phyloP scores from a whole-genome alignment of 2,329 filamentous ascomycete genomes.

The Xylariomycetidae sp. region DNA sequence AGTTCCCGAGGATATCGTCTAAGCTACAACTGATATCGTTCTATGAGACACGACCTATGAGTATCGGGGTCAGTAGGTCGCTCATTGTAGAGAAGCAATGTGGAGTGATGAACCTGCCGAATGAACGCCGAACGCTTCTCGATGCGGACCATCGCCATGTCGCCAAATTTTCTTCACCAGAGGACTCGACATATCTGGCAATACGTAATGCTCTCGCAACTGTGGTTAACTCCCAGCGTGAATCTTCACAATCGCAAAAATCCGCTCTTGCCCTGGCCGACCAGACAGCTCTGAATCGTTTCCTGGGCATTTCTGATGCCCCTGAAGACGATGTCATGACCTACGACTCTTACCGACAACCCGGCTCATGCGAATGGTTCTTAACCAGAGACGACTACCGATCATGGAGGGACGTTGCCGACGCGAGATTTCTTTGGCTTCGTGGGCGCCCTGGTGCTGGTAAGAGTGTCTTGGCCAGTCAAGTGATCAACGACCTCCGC shows the following conservation, averaged over 20 bases:
- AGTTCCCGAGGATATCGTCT: constrained; percentile 23
- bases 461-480: constrained; percentile 7
- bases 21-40: constrained; percentile 27
- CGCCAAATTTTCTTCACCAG: constrained; percentile 18
- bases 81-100: constrained; percentile 28
- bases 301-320: constrained; percentile 1
- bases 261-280: no score
- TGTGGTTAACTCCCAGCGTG: background rate
- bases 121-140: constrained; percentile 23
- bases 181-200: constrained; percentile 20
- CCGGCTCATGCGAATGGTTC: constrained; percentile 10
- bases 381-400: constrained; percentile 3
- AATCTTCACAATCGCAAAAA: background rate
- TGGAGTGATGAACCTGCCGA: constrained; percentile 24
- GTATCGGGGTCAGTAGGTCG: constrained; percentile 13
- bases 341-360: background rate
- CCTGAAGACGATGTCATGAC: constrained; percentile 4
- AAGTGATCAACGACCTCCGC: constrained; percentile 7
- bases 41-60: constrained; percentile 26
- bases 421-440: constrained; percentile 10
- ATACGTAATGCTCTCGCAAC: constrained; percentile 23
- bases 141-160: constrained; percentile 27
- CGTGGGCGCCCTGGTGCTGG: constrained; percentile 9
- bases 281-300: background rate
- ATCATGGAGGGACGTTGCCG: constrained; percentile 5